Evolutionary conservation across 192 early-diverging fungal genomes (phyloP).

Genomic region (Coemansia sp.): DNA sequence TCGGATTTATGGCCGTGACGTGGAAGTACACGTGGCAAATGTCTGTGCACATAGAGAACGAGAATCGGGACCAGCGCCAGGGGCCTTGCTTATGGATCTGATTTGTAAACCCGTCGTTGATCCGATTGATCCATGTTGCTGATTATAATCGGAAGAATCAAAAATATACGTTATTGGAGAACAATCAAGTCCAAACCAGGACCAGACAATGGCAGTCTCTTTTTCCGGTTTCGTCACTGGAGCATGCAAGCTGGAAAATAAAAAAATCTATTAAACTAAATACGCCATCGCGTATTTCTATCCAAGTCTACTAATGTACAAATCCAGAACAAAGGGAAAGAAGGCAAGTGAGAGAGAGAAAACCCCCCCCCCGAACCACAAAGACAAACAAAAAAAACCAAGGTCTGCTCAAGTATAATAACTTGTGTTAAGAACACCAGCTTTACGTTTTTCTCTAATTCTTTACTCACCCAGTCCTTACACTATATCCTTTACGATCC

Average conservation of each 20-base stretch:
- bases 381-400: not conserved
- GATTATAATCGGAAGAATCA: not conserved
- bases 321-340: not conserved
- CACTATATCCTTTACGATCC: not conserved
- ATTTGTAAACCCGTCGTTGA: not conserved
- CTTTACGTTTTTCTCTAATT: not conserved
- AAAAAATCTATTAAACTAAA: not conserved
- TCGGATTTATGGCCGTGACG: not conserved
- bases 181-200: not conserved
- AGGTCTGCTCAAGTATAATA: not conserved
- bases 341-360: not conserved
- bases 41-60: not conserved
- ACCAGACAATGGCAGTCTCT: not conserved
- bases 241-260: not conserved
- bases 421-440: not conserved
- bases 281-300: not conserved
- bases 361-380: not conserved
- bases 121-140: not conserved
- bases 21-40: slow-evolving; percentile 9
- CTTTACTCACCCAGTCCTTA: not conserved
- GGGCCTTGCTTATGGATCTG: not conserved
- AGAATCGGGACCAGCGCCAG: not conserved
- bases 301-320: not conserved
- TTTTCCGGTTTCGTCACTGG: not conserved
- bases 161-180: not conserved